These are phyloP conservation scores for Fraxinus cuspidata DNA, from an alignment of 257 asterid species.

Conservation along the genomic window DNA sequence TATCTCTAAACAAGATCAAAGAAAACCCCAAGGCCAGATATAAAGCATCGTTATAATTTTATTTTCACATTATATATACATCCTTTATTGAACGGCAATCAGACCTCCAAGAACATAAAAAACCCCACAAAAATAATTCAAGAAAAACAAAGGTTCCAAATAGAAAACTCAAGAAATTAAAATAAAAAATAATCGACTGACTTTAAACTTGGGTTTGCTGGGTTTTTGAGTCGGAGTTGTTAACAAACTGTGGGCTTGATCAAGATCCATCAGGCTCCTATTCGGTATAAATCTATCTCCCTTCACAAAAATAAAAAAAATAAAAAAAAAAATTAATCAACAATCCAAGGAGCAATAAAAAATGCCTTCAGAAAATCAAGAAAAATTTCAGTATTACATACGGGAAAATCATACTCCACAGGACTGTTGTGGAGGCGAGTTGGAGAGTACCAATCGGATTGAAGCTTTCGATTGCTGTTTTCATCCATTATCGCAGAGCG, in stretches of 20 bases:
- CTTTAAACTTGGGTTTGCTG: slow-evolving; percentile 41
- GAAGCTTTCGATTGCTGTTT: slow-evolving; percentile 36
- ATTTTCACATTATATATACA: not conserved
- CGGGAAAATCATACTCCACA: slow-evolving; percentile 65
- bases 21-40: not conserved
- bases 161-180: not conserved
- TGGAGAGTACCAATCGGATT: slow-evolving; percentile 77
- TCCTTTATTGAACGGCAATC: not conserved
- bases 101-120: too few relatives aligned
- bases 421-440: slow-evolving; percentile 76
- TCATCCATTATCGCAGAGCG: slow-evolving; percentile 41
- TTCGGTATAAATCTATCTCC: slow-evolving; percentile 90
- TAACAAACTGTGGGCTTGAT: slow-evolving; percentile 67
- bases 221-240: slow-evolving; percentile 34
- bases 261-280: slow-evolving; percentile 85
- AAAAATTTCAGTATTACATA: slow-evolving; percentile 18
- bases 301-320: slow-evolving; percentile 29
- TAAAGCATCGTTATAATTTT: not conserved
- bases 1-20: not conserved
- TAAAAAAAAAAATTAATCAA: slow-evolving; percentile 5
- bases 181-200: slow-evolving; percentile 21
- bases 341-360: slow-evolving; percentile 1
- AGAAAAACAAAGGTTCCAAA: not conserved
- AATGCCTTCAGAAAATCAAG: slow-evolving; percentile 1
- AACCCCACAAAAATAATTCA: too few relatives aligned